These are phyloP conservation scores for Geoglossum glabrum DNA, from an alignment of 495 filamentous ascomycete species.

Conservation along the genomic window DNA sequence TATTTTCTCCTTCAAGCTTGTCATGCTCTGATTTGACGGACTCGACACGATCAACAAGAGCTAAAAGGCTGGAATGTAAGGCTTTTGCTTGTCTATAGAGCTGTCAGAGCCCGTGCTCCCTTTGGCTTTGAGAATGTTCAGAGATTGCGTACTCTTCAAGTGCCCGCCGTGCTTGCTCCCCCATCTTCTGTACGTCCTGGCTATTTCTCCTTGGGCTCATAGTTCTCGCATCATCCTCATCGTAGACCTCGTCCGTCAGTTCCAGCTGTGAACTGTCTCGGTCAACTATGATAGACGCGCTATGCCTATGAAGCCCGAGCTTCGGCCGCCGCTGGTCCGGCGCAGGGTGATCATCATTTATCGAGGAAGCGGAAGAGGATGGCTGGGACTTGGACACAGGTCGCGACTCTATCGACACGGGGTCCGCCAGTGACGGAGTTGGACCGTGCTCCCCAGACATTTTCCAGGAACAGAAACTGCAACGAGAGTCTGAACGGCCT, in stretches of 20 bases:
- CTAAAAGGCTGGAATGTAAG: conserved; percentile 71
- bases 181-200: conserved; percentile 69
- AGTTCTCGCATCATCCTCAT: conserved; percentile 69
- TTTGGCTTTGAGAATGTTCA: background rate
- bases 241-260: conserved; percentile 44
- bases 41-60: conserved; percentile 79
- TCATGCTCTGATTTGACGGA: conserved; percentile 85
- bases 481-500: background rate
- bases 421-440: background rate
- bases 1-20: conserved; percentile 86
- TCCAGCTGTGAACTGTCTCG: conserved; percentile 50
- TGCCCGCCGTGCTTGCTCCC: conserved; percentile 51
- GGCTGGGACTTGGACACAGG: background rate
- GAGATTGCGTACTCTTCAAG: conserved; percentile 31
- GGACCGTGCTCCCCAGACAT: background rate
- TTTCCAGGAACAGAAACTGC: background rate
- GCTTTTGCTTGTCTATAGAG: conserved; percentile 55
- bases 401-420: background rate
- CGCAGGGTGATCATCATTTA: background rate
- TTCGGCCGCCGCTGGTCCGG: background rate
- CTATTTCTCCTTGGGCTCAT: conserved; percentile 90
- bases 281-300: conserved; percentile 63
- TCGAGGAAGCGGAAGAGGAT: conserved; percentile 1
- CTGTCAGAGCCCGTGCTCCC: background rate
- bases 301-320: conserved; percentile 38